Evolutionary conservation across 768 basidiomycete species (phyloP).

Genomic region (Hygrophoropsis aurantiaca): DNA sequence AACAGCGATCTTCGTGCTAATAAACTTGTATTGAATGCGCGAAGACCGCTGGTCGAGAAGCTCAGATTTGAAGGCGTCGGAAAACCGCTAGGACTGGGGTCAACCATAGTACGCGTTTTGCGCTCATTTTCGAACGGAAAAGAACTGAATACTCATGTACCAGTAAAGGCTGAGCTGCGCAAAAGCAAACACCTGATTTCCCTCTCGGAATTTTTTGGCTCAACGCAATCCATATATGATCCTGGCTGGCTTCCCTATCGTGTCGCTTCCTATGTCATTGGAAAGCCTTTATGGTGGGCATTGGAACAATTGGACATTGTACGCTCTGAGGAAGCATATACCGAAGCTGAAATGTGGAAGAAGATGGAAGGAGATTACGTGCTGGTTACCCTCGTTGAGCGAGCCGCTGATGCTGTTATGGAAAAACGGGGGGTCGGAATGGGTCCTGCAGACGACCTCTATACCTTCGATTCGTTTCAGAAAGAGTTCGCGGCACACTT

Average conservation of each 20-base stretch:
- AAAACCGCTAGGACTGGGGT: slow-evolving; percentile 69
- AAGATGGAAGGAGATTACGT: slow-evolving; percentile 73
- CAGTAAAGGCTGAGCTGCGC: slow-evolving; percentile 71
- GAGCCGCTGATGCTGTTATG: slow-evolving; percentile 58
- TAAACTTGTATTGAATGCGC: slow-evolving; percentile 60
- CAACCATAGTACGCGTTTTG: slow-evolving; percentile 65
- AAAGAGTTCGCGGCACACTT: slow-evolving; percentile 49
- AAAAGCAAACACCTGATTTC: slow-evolving; percentile 45
- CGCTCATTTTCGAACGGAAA: neutral
- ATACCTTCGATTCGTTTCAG: slow-evolving; percentile 61
- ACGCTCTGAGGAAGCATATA: slow-evolving; percentile 54
- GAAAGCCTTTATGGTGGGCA: slow-evolving; percentile 85
- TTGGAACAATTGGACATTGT: slow-evolving; percentile 76
- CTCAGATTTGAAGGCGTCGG: slow-evolving; percentile 69
- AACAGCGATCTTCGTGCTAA: slow-evolving; percentile 31
- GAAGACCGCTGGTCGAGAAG: slow-evolving; percentile 52
- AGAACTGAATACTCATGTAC: slow-evolving; percentile 34
- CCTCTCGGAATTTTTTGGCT: slow-evolving; percentile 52
- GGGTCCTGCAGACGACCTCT: slow-evolving; percentile 57
- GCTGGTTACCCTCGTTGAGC: slow-evolving; percentile 60
- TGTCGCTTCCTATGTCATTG: slow-evolving; percentile 69
- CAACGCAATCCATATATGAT: slow-evolving; percentile 64
- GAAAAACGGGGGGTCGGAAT: slow-evolving; percentile 40
- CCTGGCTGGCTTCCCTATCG: slow-evolving; percentile 69
- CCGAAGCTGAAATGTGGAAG: slow-evolving; percentile 50